Percentiles rank a stretch among this genome's conserved stretches.
These are phyloP conservation scores for Rubroboletus satanas DNA, from an alignment of 768 basidiomycete genomes.

Conservation along the genomic window DNA sequence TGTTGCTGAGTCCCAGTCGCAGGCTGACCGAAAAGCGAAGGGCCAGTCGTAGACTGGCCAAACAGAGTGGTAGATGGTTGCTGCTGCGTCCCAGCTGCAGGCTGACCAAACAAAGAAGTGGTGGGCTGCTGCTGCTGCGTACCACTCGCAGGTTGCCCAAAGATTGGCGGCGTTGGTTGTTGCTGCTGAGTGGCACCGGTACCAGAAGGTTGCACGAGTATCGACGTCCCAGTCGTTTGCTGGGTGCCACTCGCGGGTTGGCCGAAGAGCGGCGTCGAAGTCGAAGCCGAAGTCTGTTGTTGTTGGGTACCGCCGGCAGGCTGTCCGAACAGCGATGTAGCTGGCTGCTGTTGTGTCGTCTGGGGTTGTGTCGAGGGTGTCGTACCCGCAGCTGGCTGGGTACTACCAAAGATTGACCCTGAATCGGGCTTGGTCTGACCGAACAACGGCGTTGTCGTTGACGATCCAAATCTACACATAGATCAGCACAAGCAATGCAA, in stretches of 20 bases:
- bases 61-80: slow-evolving; percentile 19
- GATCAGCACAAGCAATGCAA: slow-evolving; percentile 4
- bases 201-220: slow-evolving; percentile 13
- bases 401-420: slow-evolving; percentile 38
- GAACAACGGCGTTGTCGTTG: slow-evolving; percentile 37
- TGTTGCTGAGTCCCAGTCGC: slow-evolving; percentile 31
- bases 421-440: slow-evolving; percentile 30
- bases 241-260: slow-evolving; percentile 9
- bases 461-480: slow-evolving; percentile 35
- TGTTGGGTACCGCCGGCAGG: slow-evolving; percentile 17
- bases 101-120: slow-evolving; percentile 12
- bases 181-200: slow-evolving; percentile 9
- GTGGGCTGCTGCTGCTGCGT: slow-evolving; percentile 15
- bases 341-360: slow-evolving; percentile 20
- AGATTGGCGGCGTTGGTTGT: slow-evolving; percentile 7
- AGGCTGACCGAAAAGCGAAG: slow-evolving; percentile 34
- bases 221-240: not conserved
- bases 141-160: slow-evolving; percentile 8
- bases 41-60: slow-evolving; percentile 12
- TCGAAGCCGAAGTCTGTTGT: slow-evolving; percentile 4
- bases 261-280: slow-evolving; percentile 29
- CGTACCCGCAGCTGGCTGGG: slow-evolving; percentile 24
- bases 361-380: slow-evolving; percentile 16
- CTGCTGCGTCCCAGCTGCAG: slow-evolving; percentile 16
- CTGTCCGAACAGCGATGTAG: slow-evolving; percentile 37